These are phyloP conservation scores for Roridomyces roridus DNA, from an alignment of 768 basidiomycete species.

Conservation along the genomic window DNA sequence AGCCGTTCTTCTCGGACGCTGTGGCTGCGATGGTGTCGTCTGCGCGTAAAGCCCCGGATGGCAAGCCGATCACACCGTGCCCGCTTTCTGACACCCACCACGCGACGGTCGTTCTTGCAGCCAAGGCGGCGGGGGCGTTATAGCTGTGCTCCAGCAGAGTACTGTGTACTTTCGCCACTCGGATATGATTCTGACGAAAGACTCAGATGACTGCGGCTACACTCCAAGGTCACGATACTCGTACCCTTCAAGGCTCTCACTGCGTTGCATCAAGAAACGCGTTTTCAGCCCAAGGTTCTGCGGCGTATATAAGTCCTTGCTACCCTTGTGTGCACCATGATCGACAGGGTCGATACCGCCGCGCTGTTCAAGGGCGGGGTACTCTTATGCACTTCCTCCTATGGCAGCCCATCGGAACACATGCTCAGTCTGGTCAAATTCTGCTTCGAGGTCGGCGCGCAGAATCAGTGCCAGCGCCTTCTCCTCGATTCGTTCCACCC, in stretches of 20 bases:
- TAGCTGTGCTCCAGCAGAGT: conserved; percentile 8
- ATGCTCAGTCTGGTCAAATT: conserved; percentile 18
- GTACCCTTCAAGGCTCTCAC: background rate
- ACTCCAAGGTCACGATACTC: conserved; percentile 10
- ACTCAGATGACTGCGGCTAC: conserved; percentile 9
- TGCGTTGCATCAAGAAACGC: background rate
- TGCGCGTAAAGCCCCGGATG: background rate
- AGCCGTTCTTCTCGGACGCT: conserved; percentile 18
- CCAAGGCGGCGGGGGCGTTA: conserved; percentile 12
- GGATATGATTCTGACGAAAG: background rate
- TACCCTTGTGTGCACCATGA: conserved; percentile 4
- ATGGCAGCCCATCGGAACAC: background rate
- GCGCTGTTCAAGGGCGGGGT: background rate
- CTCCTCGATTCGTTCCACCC: conserved; percentile 16
- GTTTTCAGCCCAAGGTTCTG: background rate
- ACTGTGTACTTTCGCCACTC: background rate
- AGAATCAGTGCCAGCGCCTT: conserved; percentile 5
- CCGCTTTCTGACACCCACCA: conserved; percentile 3
- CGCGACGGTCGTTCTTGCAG: background rate
- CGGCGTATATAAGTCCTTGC: background rate
- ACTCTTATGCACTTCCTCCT: too few species aligned
- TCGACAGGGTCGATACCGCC: conserved; percentile 12
- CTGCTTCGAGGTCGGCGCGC: conserved; percentile 20
- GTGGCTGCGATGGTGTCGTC: conserved; percentile 9
- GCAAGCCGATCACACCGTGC: conserved; percentile 10